These are phyloP conservation scores for Paraphoma sp. DNA, from an alignment of 2,329 filamentous ascomycete genomes.

Conservation along the genomic window DNA sequence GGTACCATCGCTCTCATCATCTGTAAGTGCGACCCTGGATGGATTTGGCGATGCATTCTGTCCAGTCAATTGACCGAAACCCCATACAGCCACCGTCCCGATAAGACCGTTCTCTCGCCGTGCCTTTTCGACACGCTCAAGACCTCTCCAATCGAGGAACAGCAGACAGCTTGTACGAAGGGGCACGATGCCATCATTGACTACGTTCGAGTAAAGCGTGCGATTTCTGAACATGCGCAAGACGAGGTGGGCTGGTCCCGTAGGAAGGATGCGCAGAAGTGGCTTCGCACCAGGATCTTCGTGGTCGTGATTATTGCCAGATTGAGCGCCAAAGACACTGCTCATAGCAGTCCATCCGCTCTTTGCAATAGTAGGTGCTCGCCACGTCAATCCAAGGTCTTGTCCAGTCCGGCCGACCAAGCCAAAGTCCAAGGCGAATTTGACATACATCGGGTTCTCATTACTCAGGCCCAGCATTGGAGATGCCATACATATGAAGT, in stretches of 20 bases:
- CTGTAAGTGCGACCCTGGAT: slow-evolving; percentile 42
- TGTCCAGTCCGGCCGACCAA: slow-evolving; percentile 95
- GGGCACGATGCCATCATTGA: slow-evolving; percentile 97
- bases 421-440: slow-evolving; percentile 94
- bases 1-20: slow-evolving; percentile 34
- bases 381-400: slow-evolving; percentile 93
- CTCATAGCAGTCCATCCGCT: slow-evolving; percentile 91
- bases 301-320: slow-evolving; percentile 59
- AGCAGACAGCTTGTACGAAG: slow-evolving; percentile 93
- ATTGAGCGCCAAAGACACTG: slow-evolving; percentile 74
- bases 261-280: slow-evolving; percentile 84
- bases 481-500: slow-evolving; percentile 87
- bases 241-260: slow-evolving; percentile 86
- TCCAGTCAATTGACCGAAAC: slow-evolving; percentile 89
- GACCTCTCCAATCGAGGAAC: slow-evolving; percentile 94
- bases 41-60: slow-evolving; percentile 68
- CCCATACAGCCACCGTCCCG: slow-evolving; percentile 90
- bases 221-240: slow-evolving; percentile 87
- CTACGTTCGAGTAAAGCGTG: slow-evolving; percentile 94
- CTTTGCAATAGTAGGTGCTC: slow-evolving; percentile 81
- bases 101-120: slow-evolving; percentile 89
- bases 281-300: slow-evolving; percentile 85
- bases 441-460: slow-evolving; percentile 96
- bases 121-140: slow-evolving; percentile 93
- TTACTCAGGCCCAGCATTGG: slow-evolving; percentile 93